Base-by-base conservation (phyloP, 2,329 filamentous ascomycete genomes). In the Aschersonia sp. region DNA sequence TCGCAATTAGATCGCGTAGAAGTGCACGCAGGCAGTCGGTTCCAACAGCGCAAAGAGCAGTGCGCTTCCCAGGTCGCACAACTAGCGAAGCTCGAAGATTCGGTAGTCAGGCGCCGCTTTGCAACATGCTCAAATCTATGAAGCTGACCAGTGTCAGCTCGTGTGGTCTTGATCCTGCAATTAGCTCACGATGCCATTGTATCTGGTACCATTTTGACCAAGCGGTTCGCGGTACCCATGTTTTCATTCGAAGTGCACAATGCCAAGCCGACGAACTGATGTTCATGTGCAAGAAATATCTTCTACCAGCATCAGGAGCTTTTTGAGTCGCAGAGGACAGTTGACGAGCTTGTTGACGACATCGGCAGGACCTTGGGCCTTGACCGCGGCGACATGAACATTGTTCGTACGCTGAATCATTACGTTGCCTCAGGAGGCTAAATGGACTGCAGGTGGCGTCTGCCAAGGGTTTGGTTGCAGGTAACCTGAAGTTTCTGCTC, bases 301-400 rank as follows among this genome's bases (percentile, higher is more conserved):
- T 94, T 82, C 61, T 94, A 94, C 59, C 79, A 85, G 55, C 75
- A 89, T 54, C 78, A 82, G 4, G 73, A 79, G 7, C 67, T 94
- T 0, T 94, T 92, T 57, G 71, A 73, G 28, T 80, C 71, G 45
- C 87, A 92, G 59, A 59, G 63, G 12, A 70, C 78, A 10, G 84
- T 92, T 0, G 82, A 92, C 59, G 71, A 72, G 31, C 77, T 86
- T 44, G 76, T 92, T 0, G 84, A 92, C 56, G 81, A 85, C 52
- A 65, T 94, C 38, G 84, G 85, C 0, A 78, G 73, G 48, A 87
- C 84, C 0, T 73, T 92, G 12, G 72, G 73, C 0, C 65, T 85
- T 6, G 69, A 76, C 5, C 74, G 87, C 35, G 71, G 76, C 48
- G 70, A 75, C 12, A 65, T 92, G 28, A 87, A 87, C 50, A 80